Percentiles rank a stretch among this genome's conserved stretches.
phyloP scores from a whole-genome alignment of 495 filamentous ascomycete species.

The Tuber aestivum region DNA sequence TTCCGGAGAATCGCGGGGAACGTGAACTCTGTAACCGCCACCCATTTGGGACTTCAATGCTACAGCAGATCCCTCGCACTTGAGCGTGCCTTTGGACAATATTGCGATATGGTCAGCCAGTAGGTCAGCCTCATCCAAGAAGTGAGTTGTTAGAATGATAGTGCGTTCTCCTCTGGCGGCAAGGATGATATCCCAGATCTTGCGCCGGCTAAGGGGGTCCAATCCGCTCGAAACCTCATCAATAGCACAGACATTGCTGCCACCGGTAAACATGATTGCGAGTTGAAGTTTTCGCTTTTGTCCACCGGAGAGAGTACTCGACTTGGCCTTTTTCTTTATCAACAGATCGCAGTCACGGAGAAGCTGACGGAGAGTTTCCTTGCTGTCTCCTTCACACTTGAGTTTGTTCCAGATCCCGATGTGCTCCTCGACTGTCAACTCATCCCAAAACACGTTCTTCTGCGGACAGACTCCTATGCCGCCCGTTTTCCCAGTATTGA shows the following conservation, averaged over 20 bases:
- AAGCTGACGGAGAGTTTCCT: slow-evolving; percentile 54
- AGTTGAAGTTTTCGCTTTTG: slow-evolving; percentile 89
- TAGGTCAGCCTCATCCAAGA: slow-evolving; percentile 71
- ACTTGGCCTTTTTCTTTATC: slow-evolving; percentile 59
- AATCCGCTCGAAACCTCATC: slow-evolving; percentile 81
- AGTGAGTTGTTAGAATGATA: slow-evolving; percentile 79
- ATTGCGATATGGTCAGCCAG: slow-evolving; percentile 73
- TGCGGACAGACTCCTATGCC: slow-evolving; percentile 82
- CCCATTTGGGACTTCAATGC: slow-evolving; percentile 64
- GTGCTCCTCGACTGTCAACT: slow-evolving; percentile 75
- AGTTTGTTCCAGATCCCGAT: slow-evolving; percentile 69
- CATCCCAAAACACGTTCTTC: slow-evolving; percentile 84
- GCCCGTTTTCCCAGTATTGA: slow-evolving; percentile 58
- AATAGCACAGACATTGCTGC: slow-evolving; percentile 75
- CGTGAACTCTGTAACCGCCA: slow-evolving; percentile 69
- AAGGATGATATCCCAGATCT: slow-evolving; percentile 85
- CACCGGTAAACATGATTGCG: slow-evolving; percentile 88
- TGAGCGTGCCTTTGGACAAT: slow-evolving; percentile 64
- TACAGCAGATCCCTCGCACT: slow-evolving; percentile 69
- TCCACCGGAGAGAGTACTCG: slow-evolving; percentile 71
- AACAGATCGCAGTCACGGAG: slow-evolving; percentile 63
- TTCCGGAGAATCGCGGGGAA: slow-evolving; percentile 54
- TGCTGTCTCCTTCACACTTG: slow-evolving; percentile 56
- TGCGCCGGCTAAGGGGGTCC: slow-evolving; percentile 71
- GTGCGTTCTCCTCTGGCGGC: slow-evolving; percentile 70